Evolutionary conservation across 176 grass and related monocot species (phyloP), one percentile per base, ranked within the genome.

Genomic region (Calamus simplicifolius): DNA sequence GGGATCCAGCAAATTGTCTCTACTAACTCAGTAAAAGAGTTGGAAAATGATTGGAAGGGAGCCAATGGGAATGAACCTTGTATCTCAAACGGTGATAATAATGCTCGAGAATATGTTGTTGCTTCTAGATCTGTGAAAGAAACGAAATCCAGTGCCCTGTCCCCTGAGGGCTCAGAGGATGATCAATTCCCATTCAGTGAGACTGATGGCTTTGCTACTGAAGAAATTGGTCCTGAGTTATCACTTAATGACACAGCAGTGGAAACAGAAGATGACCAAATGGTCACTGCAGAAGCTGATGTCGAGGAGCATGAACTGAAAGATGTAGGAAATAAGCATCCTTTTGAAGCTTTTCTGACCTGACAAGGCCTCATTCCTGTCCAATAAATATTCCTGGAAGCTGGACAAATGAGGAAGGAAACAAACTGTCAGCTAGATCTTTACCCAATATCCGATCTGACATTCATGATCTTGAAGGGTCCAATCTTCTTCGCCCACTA

Each of bases 181-280:
- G 74, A 73, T 65, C 86, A 87, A 69, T 96, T 96, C 52, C 72
- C 80, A 26, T 87, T 85, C 69, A 88, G 78, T 74, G 92, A 85
- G 49, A 63, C 38, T 51, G 84, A 82, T 67, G 73, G 63, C 77
- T 82, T 74, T 80, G n/a, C 43, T n/a, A 74, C 80, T 62, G 70
- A 51, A 79, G 77, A 82, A 23, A 77, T 51, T 16, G 49, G 51
- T 62, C 64, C 64, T 73, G 62, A 67, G 14, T 3, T 28, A 54
- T 55, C 18, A 69, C 54, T 61, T 68, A 31, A 69, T 60, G 69
- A 71, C 4, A 29, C 21, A 73, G 62, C 21, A 65, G 63, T 49
- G 63, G 21, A 53, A 70, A 25, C 52, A 59, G 61, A 61, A 75
- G 74, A 77, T 50, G 29, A 50, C 58, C 30, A 64, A 18, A 69